Base-by-base conservation (phyloP, 192 early-diverging fungal species). In the Spizellomyces sp. region DNA sequence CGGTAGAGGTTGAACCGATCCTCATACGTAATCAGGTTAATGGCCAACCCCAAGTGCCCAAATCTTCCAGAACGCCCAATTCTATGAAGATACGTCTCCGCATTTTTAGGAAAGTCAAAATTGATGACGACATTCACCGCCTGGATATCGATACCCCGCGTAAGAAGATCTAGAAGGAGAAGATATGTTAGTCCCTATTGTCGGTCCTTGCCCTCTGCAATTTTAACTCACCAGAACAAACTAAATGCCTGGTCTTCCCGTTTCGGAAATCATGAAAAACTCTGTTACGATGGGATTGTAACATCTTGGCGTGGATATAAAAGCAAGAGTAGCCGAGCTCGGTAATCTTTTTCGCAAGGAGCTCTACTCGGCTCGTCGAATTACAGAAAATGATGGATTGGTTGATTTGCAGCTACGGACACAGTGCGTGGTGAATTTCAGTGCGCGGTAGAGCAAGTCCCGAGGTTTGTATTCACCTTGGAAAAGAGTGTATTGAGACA, bases 341-440 rank as follows among this genome's bases (percentile, higher is more conserved):
- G n/a, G 97, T 99, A 70, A 99, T 99, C 79, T 99, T 99, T 80
- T 95, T 96, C 61, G 97, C 97, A 63, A 99, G 84, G 58, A 99
- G 90, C 79, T 99, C 97, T 43, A 99, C 97, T 48, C 97, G 92
- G 86, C 93, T 94, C 52, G 97, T 98, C 0, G 97, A 99, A 83
- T 99, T 99, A 80, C 97, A 99, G 78, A 99, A 99, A 77, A 99
- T 99, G 70, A 99, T 99, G 45, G 96, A 98, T 89, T 99, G 97
- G 83, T 99, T 99, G 86, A 99, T 97, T 91, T 99, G 97, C 27
- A 99, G 91, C 91, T 94, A 61, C 27, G 48, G n/a, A 17, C 27
- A 36, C 27, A 36, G 27, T 36, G 27, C 27, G 27, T 3, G 27
- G 27, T 36, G 27, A 36, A 21, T 54, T 19, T 19, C 50, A 54